Conservation (phyloP, 352 stramenopile species). For the Phytopythium mirpurense region DNA sequence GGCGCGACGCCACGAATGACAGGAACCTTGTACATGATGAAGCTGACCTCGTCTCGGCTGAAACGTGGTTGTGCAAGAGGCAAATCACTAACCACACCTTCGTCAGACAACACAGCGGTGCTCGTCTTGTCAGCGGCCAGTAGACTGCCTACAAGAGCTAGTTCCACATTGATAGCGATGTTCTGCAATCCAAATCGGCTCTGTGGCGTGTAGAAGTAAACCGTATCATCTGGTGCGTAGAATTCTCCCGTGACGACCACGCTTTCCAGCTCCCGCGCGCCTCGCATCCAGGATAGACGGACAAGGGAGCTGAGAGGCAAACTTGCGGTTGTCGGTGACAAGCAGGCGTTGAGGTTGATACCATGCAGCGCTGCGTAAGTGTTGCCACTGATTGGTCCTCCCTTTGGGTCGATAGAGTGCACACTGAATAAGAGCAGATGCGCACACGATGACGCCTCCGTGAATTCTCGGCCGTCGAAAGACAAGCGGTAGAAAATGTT, state of each 20-base stretch:
- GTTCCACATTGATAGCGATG: constrained; percentile 49
- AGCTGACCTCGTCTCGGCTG: constrained; percentile 56
- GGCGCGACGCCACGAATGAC: constrained; percentile 48
- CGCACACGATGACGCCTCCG: constrained; percentile 19
- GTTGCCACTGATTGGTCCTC: constrained; percentile 60
- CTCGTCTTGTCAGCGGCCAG: background rate
- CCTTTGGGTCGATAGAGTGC: constrained; percentile 38
- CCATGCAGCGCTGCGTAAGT: constrained; percentile 61
- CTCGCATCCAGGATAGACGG: constrained; percentile 52
- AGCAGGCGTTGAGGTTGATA: constrained; percentile 54
- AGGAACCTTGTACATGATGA: constrained; percentile 65
- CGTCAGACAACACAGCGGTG: background rate
- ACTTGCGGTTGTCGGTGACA: constrained; percentile 15
- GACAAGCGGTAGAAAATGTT: constrained; percentile 62
- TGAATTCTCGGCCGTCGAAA: constrained; percentile 41
- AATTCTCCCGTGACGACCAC: constrained; percentile 48
- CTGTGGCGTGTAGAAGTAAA: constrained; percentile 76
- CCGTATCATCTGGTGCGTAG: constrained; percentile 50
- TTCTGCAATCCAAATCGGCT: constrained; percentile 74
- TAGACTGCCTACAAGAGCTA: constrained; percentile 19
- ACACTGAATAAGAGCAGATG: constrained; percentile 55
- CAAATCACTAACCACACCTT: background rate
- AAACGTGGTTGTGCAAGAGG: constrained; percentile 24
- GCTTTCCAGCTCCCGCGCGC: constrained; percentile 51
- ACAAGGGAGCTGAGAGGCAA: constrained; percentile 25